Evolutionary conservation across 73 alveolate species (phyloP), one percentile per base, ranked within the genome.

Genomic region (Paramecium sexaurelia): DNA sequence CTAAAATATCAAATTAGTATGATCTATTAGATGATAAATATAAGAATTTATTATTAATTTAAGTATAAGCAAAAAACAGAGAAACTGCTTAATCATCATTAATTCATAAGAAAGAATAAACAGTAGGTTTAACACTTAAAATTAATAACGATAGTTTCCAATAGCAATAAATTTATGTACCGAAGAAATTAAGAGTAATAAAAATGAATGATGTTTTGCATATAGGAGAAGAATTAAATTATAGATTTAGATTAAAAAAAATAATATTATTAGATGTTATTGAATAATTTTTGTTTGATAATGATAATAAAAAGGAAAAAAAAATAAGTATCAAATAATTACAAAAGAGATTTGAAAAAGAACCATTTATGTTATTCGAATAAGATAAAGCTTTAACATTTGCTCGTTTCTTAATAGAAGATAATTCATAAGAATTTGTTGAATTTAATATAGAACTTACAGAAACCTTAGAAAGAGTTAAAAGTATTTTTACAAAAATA

Each of bases 381-480:
- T 37, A 78, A 78, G 90, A 78, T 78, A 78, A 78, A 45, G 68
- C 90, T 3, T 78, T 78, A n/a, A 22, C 41, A 32, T 78, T 78
- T 9, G 90, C 90, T n/a, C 32, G 90, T 6, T 78, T 29, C 17
- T 45, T 78, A 43, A 45, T 78, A 17, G 90, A 78, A 39, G 90
- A 78, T 8, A 78, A 78, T 78, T 40, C 90, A 2, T 22, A 26
- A 26, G 90, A 78, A 13, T 78, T 78, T 78, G 71, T 78, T 40
- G 90, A 78, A 41, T 78, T 78, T 45, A 78, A 78, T 43, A 78
- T 78, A 11, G 90, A 78, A 7, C 55, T 29, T 9, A 39, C 45
- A 19, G 90, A 78, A 41, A 78, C 90, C 7, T 45, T 78, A 78
- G 90, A 19, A 7, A 78, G 90, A 45, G 90, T 78, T 7, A 41